Evolutionary conservation across 345 rosid species (phyloP), one percentile per base, ranked within the genome.

Genomic region (Lenwebbia sp.): DNA sequence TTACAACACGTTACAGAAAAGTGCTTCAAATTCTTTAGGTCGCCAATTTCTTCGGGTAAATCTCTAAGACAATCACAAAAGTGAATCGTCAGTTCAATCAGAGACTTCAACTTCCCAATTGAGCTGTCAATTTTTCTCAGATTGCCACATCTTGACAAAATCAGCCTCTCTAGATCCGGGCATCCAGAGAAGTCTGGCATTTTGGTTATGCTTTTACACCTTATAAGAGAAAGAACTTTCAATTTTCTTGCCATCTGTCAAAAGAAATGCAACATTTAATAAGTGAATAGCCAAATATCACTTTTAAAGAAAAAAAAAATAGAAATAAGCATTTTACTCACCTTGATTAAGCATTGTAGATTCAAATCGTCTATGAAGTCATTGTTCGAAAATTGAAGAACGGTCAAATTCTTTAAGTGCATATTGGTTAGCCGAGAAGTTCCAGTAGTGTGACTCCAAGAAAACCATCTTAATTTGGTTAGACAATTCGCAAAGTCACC

Each of bases 131-230:
- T 81, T 23, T 40, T 25, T 26, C 1, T 22, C 0, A 81, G 1
- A 21, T 51, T 41, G 9, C 5, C 3, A 51, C 49, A 81, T 12
- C 0, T 1, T 7, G 47, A 44, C 6, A 81, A 12, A 37, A 10
- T 51, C 19, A 81, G 52, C 54, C 54, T 47, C 54, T 81, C 83
- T 15, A 81, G 47, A 47, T 41, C 11, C 0, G 2, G n/a, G 30
- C 49, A 47, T 0, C 30, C 3, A 41, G 7, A 19, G 7, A 22
- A 41, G 17, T 81, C 0, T 26, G 54, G 0, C 2, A 8, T 41
- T 26, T 0, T 47, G 1, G 10, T 3, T 81, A 81, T 37, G 4
- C 1, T 47, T 0, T 10, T 15, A 58, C 65, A 58, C 0, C 47
- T 26, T 76, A 7, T 26, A 2, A 76, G n/a, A 28, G 25, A 11